Conservation (phyloP, 306 rosid species). For the Inga leiocalycina region DNA sequence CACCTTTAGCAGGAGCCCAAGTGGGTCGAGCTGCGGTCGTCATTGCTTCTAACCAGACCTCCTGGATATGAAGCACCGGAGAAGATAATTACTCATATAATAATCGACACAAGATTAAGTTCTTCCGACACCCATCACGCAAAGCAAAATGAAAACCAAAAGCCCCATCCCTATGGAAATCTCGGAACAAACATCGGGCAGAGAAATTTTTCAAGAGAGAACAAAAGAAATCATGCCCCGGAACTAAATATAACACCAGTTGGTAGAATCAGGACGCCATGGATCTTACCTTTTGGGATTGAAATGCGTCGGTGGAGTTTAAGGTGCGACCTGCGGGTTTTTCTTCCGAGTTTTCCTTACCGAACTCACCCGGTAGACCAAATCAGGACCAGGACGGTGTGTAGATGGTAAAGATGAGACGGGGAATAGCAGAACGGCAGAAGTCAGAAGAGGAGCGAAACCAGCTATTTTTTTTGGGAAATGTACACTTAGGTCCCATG, state of each 20-base stretch:
- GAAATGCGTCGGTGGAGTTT: not conserved
- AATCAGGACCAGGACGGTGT: slow-evolving; percentile 1
- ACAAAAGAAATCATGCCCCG: not conserved
- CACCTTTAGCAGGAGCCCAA: slow-evolving; percentile 98
- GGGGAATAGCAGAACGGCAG: not conserved
- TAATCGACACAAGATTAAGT: not conserved
- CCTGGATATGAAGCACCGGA: not conserved
- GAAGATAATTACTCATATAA: not conserved
- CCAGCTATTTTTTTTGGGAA: too few species aligned
- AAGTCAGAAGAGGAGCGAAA: not conserved
- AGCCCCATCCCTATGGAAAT: not conserved
- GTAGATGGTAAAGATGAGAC: not conserved
- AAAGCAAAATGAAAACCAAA: not conserved
- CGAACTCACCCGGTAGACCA: not conserved
- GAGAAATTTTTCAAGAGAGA: not conserved
- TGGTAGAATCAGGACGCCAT: not conserved
- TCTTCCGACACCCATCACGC: not conserved
- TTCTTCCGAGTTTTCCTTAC: not conserved
- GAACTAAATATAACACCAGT: not conserved
- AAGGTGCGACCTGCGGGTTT: not conserved
- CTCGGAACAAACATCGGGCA: not conserved
- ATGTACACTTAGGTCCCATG: too few species aligned
- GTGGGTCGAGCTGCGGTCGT: slow-evolving; percentile 97
- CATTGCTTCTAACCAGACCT: slow-evolving; percentile 45
- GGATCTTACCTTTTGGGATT: not conserved